A percentile compares a stretch with the other conserved stretches of the same genome.
phyloP scores from a whole-genome alignment of 352 stramenopile species.

The Hyaloperonospora arabidopsidis region DNA sequence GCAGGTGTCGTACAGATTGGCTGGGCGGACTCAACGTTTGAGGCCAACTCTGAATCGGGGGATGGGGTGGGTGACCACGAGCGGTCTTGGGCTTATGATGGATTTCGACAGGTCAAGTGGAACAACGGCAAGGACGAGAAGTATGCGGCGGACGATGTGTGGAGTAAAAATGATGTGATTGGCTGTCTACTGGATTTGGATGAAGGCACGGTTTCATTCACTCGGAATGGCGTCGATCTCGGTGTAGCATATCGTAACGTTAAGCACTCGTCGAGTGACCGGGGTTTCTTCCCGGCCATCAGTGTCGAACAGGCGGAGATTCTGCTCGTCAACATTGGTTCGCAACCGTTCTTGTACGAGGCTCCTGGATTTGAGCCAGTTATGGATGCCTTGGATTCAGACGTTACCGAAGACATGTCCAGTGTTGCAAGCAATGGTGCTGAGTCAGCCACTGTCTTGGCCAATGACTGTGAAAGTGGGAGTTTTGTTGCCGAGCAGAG shows the following conservation, averaged over 20 bases:
- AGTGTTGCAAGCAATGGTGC: neutral
- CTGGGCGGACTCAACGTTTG: conserved; percentile 83
- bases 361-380: conserved; percentile 39
- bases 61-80: conserved; percentile 88
- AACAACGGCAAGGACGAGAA: conserved; percentile 53
- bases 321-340: conserved; percentile 79
- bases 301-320: conserved; percentile 79
- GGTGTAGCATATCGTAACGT: conserved; percentile 55
- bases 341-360: conserved; percentile 58
- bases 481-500: conserved; percentile 1
- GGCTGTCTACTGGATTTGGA: conserved; percentile 82
- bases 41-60: conserved; percentile 63
- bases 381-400: conserved; percentile 30
- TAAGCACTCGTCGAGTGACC: conserved; percentile 16
- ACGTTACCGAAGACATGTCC: conserved; percentile 1
- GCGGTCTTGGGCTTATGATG: conserved; percentile 88
- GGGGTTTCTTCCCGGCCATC: conserved; percentile 70
- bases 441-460: neutral
- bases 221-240: conserved; percentile 70
- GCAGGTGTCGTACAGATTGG: conserved; percentile 87
- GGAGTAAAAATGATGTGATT: conserved; percentile 83
- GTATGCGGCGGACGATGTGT: conserved; percentile 44
- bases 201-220: conserved; percentile 65
- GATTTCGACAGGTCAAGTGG: conserved; percentile 80
- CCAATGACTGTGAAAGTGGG: neutral